Evolutionary conservation across 1,139 yeast species (phyloP).

Genomic region (Candida sp.): DNA sequence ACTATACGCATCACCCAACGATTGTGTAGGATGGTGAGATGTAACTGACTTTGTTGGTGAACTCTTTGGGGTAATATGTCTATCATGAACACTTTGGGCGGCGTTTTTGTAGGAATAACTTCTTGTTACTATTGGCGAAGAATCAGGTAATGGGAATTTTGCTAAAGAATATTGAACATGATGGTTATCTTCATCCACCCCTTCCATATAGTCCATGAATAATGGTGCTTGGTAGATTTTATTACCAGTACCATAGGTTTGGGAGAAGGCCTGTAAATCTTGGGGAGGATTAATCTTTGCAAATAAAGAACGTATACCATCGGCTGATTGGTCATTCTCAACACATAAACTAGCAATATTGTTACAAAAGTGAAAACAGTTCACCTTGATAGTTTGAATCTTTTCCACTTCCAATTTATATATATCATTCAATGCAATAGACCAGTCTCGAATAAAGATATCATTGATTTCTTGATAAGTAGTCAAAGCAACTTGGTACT

Average conservation of each 20-base stretch:
- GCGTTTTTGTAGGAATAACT: slow-evolving; percentile 20
- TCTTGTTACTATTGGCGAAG: slow-evolving; percentile 28
- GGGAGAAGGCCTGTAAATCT: slow-evolving; percentile 59
- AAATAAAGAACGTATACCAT: slow-evolving; percentile 60
- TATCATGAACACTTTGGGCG: not conserved
- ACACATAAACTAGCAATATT: slow-evolving; percentile 75
- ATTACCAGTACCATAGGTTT: slow-evolving; percentile 63
- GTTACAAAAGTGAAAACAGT: slow-evolving; percentile 82
- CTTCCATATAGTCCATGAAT: slow-evolving; percentile 39
- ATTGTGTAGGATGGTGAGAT: slow-evolving; percentile 4
- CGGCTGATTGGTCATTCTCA: slow-evolving; percentile 73
- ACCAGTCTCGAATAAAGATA: slow-evolving; percentile 81
- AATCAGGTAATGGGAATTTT: slow-evolving; percentile 34
- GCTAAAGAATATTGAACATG: slow-evolving; percentile 23
- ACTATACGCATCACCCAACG: not conserved
- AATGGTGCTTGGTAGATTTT: slow-evolving; percentile 55
- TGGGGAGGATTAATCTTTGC: slow-evolving; percentile 65
- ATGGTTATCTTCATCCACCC: slow-evolving; percentile 24
- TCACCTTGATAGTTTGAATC: slow-evolving; percentile 69
- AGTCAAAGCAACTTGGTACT: slow-evolving; percentile 58
- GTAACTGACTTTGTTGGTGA: slow-evolving; percentile 1
- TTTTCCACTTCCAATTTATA: slow-evolving; percentile 80
- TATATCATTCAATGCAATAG: slow-evolving; percentile 58
- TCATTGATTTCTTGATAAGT: slow-evolving; percentile 66
- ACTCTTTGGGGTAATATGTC: not conserved